These are phyloP conservation scores for Canna indica DNA, from an alignment of 176 grass and related monocot species.

Conservation along the genomic window DNA sequence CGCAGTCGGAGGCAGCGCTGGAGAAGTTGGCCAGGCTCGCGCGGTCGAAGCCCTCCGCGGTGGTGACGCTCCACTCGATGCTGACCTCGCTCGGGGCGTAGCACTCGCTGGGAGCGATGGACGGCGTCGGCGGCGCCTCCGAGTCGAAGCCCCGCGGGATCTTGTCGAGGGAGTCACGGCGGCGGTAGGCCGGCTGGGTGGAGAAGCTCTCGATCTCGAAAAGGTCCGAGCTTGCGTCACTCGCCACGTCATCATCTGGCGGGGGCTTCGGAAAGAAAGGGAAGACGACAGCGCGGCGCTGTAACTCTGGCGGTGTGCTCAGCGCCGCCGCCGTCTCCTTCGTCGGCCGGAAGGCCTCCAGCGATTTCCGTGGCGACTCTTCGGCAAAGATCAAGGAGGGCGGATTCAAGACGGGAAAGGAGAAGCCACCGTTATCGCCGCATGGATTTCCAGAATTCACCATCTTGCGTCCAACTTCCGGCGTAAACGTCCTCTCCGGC, in stretches of 20 bases:
- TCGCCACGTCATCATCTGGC: constrained; percentile 30
- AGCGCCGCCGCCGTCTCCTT: background rate
- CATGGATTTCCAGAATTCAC: constrained; percentile 1
- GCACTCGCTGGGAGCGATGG: constrained; percentile 28
- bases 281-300: background rate
- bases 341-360: constrained; percentile 21
- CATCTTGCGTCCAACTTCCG: constrained; percentile 11
- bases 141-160: background rate
- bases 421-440: constrained; percentile 11
- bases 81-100: constrained; percentile 38
- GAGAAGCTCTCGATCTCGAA: constrained; percentile 44
- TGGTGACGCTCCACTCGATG: constrained; percentile 40
- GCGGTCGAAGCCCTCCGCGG: constrained; percentile 35
- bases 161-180: constrained; percentile 25
- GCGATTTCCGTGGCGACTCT: constrained; percentile 8
- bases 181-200: constrained; percentile 13
- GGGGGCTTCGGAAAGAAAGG: constrained; percentile 3
- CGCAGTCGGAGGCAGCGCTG: constrained; percentile 25
- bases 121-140: background rate
- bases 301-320: constrained; percentile 16
- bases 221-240: constrained; percentile 44
- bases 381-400: background rate
- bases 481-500: constrained; percentile 11
- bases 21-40: constrained; percentile 32
- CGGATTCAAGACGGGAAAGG: constrained; percentile 20